Evolutionary conservation across 495 filamentous ascomycete species (phyloP).

Genomic region (Aspergillus wentii): DNA sequence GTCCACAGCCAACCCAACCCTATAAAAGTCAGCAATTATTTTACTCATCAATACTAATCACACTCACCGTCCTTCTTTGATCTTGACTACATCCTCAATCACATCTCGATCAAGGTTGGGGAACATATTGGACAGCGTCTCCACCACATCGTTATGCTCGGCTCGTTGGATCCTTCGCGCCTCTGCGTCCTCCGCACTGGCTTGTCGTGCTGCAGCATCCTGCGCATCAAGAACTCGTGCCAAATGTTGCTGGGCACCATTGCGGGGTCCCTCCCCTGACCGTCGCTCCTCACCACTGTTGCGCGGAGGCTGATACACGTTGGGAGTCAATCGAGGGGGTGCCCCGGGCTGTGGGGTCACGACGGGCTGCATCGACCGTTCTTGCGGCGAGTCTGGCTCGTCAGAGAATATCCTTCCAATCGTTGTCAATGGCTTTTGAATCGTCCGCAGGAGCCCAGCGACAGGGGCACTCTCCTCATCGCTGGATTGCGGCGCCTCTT

Average conservation of each 20-base stretch:
- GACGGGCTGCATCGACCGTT: slow-evolving; percentile 41
- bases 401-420: slow-evolving; percentile 98
- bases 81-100: slow-evolving; percentile 88
- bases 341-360: slow-evolving; percentile 53
- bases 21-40: slow-evolving; percentile 28
- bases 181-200: slow-evolving; percentile 87
- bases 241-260: slow-evolving; percentile 23
- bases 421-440: slow-evolving; percentile 85
- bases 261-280: slow-evolving; percentile 41
- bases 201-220: slow-evolving; percentile 90
- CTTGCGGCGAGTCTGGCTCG: slow-evolving; percentile 46
- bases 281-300: slow-evolving; percentile 39
- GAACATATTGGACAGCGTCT: slow-evolving; percentile 90
- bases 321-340: slow-evolving; percentile 56
- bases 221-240: slow-evolving; percentile 51
- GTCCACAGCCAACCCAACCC: slow-evolving; percentile 86
- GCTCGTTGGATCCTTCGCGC: slow-evolving; percentile 76
- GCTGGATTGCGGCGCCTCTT: slow-evolving; percentile 34
- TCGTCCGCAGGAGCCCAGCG: slow-evolving; percentile 80
- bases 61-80: slow-evolving; percentile 85
- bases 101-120: slow-evolving; percentile 85
- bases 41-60: background rate
- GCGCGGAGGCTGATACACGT: slow-evolving; percentile 46
- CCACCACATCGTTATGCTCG: slow-evolving; percentile 87
- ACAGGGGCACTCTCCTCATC: slow-evolving; percentile 75